Conservation (phyloP, 208 protist genomes). For the Naegleria fowleri region DNA sequence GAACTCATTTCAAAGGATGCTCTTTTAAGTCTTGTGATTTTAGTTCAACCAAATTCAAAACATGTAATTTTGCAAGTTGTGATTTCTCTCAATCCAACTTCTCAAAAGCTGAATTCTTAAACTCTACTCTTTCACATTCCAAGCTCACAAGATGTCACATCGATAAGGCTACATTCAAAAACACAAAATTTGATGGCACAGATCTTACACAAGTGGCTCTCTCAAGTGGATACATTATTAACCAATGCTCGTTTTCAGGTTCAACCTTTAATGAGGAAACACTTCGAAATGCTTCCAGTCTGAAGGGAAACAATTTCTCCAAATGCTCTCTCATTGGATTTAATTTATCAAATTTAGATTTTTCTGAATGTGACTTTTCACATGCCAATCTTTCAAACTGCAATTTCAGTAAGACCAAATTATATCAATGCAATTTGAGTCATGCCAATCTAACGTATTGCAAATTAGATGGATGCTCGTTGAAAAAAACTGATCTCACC, state of each 20-base stretch:
- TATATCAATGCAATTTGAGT: not conserved
- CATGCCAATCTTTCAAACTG: not conserved
- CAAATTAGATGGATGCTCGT: not conserved
- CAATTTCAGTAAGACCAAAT: not conserved
- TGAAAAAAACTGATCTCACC: not conserved
- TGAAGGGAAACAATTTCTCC: not conserved
- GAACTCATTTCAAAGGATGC: not conserved
- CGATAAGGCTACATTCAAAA: not conserved
- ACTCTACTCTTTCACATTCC: not conserved
- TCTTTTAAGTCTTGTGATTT: not conserved
- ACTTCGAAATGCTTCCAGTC: not conserved
- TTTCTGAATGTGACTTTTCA: not conserved
- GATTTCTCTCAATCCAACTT: not conserved
- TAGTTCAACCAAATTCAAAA: not conserved
- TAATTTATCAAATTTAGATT: not conserved
- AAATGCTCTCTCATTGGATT: not conserved
- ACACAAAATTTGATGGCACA: not conserved
- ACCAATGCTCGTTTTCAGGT: not conserved
- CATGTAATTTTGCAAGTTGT: not conserved
- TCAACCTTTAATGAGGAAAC: not conserved
- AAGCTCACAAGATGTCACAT: not conserved
- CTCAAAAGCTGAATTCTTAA: not conserved
- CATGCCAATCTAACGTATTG: not conserved
- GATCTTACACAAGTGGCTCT: not conserved
- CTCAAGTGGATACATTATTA: not conserved